Evolutionary conservation across 148 eudicot genomes (phyloP), one percentile per base, ranked within the genome.

Genomic region (Polygonum maritimum): DNA sequence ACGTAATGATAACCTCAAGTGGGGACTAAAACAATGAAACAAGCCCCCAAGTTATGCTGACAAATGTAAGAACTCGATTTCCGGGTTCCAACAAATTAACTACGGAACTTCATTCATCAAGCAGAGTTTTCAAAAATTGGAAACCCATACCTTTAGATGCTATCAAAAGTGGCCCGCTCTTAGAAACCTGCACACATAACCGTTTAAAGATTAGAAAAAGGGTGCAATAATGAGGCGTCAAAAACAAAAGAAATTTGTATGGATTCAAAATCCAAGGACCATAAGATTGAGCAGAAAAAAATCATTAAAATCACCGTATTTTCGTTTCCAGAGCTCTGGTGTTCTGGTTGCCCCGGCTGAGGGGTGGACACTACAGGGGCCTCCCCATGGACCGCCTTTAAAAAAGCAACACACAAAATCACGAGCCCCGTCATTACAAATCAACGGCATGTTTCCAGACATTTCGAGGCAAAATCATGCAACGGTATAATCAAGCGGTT

Each of bases 121-220:
- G 47, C 9, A 6, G 47, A 44, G 9, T 21, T 44, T 4, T n/a
- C 14, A 73, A 9, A 73, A 73, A 2, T 45, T 44, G 19, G 48
- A 38, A 19, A 15, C 22, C 7, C 83, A 62, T 83, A 94, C 99
- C 99, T 90, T 91, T 95, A 54, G 99, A 95, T 80, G 97, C 89
- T 78, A 95, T 79, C 74, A 88, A 95, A 19, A 95, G 81, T 1
- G 90, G 89, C 26, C 99, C 99, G 21, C 92, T 92, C 87, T 88
- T 95, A 77, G 89, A 85, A 78, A 92, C 90, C 99, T 95, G 90
- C 85, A 81, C 15, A 48, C 47, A 44, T 44, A 44, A 44, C 47
- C 9, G 47, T 10, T 44, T 44, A 44, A 6, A 44, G 47, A 44
- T 6, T 44, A 14, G n/a, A n/a, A 49, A 49, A 49, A 49, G 4